Evolutionary conservation across 2,329 filamentous ascomycete species (phyloP).

Genomic region (Aulographum hederae): DNA sequence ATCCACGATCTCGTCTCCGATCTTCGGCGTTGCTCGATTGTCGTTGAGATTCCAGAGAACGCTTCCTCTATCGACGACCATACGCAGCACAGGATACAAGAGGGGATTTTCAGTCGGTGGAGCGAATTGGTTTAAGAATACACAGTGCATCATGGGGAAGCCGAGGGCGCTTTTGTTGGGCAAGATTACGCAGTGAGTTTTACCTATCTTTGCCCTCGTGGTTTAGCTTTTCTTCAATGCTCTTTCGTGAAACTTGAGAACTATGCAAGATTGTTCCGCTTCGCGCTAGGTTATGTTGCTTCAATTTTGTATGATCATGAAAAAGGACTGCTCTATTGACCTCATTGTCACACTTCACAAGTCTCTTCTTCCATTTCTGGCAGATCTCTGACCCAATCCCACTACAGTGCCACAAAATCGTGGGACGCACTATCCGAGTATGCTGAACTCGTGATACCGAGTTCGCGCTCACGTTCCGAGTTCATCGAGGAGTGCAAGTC

Average conservation of each 20-base stretch:
- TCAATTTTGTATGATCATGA: not conserved
- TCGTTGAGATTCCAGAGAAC: no score
- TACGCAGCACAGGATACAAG: no score
- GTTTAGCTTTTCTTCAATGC: slow-evolving; percentile 3
- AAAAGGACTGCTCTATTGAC: slow-evolving; percentile 1
- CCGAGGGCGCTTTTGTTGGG: slow-evolving; percentile 47
- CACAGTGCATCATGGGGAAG: slow-evolving; percentile 18
- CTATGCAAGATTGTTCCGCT: not conserved
- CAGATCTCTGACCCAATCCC: no score
- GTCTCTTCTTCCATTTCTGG: no score
- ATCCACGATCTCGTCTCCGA: no score
- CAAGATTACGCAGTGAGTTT: slow-evolving; percentile 41
- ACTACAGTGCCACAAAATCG: slow-evolving; percentile 41
- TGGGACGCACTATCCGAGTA: slow-evolving; percentile 44
- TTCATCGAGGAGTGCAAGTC: slow-evolving; percentile 52
- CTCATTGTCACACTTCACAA: no score
- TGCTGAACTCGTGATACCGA: slow-evolving; percentile 46
- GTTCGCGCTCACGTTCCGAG: slow-evolving; percentile 40
- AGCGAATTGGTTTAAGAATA: not conserved
- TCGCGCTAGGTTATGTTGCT: not conserved
- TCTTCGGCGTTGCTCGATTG: no score
- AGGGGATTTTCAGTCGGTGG: no score
- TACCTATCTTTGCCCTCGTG: slow-evolving; percentile 2
- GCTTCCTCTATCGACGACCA: no score
- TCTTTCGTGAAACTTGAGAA: slow-evolving; percentile 2